Conservation (phyloP, 1,139 yeast species). For the Geotrichum candidum region DNA sequence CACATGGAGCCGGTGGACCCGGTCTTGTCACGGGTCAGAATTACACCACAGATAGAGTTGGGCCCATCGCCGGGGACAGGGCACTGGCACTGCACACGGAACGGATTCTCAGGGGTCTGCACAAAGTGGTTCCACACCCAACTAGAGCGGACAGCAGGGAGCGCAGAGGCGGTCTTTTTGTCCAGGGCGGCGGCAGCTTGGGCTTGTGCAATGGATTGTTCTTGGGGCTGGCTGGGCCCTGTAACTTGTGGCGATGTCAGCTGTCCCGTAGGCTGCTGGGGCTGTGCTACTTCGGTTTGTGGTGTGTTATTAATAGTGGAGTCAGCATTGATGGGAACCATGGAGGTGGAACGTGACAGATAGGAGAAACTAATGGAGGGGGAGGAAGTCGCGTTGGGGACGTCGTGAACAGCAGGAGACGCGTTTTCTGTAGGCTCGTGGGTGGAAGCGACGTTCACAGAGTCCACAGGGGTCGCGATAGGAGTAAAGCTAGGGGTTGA, state of each 20-base stretch:
- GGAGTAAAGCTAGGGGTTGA: not conserved
- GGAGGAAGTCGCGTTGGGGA: not conserved
- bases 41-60: slow-evolving; percentile 17
- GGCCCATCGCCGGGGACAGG: slow-evolving; percentile 11
- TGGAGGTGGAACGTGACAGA: not conserved
- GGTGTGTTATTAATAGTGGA: not conserved
- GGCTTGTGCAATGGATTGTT: not conserved
- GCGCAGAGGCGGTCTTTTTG: not conserved
- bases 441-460: not conserved
- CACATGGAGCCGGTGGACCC: slow-evolving; percentile 20
- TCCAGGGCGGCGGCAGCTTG: slow-evolving; percentile 1
- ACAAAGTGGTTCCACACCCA: slow-evolving; percentile 20
- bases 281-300: not conserved
- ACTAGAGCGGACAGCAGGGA: slow-evolving; percentile 15
- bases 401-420: not conserved
- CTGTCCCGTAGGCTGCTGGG: not conserved
- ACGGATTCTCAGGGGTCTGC: slow-evolving; percentile 17
- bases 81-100: slow-evolving; percentile 18
- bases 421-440: slow-evolving; percentile 22
- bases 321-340: not conserved
- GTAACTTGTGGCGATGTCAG: not conserved
- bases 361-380: not conserved
- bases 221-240: not conserved
- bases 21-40: slow-evolving; percentile 19
- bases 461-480: not conserved